These are phyloP conservation scores for Lodderomyces metapsilosis DNA, from an alignment of 1,139 yeast genomes.

Conservation along the genomic window DNA sequence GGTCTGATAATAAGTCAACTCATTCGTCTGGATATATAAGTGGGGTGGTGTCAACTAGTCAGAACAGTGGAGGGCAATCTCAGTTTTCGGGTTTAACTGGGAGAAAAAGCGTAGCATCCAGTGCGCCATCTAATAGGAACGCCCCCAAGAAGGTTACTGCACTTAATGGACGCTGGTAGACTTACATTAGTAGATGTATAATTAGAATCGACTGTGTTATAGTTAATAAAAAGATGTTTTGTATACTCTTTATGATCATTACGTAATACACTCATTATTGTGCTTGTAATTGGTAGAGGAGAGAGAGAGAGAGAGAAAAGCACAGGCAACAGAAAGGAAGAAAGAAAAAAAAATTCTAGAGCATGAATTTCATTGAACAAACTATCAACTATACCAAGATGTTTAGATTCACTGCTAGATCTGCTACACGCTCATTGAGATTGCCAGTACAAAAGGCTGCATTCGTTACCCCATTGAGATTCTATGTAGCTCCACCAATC, in stretches of 20 bases:
- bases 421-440: conserved; percentile 40
- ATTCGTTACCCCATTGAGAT: conserved; percentile 35
- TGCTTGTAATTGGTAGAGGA: background rate
- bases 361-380: no score
- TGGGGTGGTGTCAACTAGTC: conserved; percentile 9
- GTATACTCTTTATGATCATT: background rate
- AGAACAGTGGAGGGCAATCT: background rate
- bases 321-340: conserved; percentile 1
- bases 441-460: conserved; percentile 18
- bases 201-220: no score
- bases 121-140: background rate
- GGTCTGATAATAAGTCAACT: conserved; percentile 13
- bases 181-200: background rate
- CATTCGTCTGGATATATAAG: conserved; percentile 24
- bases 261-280: conserved; percentile 2
- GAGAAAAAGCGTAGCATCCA: conserved; percentile 1
- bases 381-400: conserved; percentile 17
- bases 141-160: conserved; percentile 5
- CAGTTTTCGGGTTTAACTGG: conserved; percentile 5
- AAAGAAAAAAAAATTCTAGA: background rate
- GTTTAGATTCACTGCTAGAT: conserved; percentile 40
- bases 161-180: conserved; percentile 5
- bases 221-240: no score
- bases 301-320: no score
- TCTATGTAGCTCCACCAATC: conserved; percentile 49